Evolutionary conservation across 129 eudicot species (phyloP).

Genomic region (Gnaphalium uliginosum): DNA sequence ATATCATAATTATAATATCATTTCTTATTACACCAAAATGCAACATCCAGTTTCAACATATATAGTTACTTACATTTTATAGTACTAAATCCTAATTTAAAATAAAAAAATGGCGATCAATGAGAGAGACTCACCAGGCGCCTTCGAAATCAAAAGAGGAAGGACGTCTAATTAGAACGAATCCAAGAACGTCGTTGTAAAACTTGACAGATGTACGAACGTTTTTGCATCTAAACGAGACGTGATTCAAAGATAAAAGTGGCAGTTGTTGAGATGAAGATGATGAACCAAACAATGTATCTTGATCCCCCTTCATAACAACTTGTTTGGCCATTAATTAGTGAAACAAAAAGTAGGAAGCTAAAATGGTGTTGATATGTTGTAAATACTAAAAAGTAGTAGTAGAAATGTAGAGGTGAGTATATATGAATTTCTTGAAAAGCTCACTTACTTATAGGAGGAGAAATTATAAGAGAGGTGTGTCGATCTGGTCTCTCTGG

Average conservation of each 20-base stretch:
- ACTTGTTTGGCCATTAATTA: conserved; percentile 11
- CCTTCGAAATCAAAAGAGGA: conserved; percentile 82
- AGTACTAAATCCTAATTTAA: too few species aligned
- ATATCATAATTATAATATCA: too few species aligned
- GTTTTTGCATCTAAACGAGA: conserved; percentile 64
- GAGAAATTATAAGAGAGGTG: not conserved
- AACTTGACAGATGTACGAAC: conserved; percentile 52
- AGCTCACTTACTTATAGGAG: conserved; percentile 17
- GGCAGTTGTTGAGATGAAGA: conserved; percentile 39
- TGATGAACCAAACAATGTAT: conserved; percentile 11
- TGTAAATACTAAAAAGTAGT: not conserved
- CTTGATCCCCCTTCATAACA: not conserved
- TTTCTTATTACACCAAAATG: too few species aligned
- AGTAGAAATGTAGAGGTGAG: not conserved
- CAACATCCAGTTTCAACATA: too few species aligned
- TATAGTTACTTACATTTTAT: too few species aligned
- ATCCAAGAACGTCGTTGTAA: conserved; percentile 56
- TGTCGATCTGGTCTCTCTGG: not conserved
- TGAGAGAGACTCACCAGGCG: conserved; percentile 54
- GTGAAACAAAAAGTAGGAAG: not conserved
- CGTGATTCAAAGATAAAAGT: conserved; percentile 62
- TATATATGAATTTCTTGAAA: conserved; percentile 8
- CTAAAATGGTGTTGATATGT: not conserved
- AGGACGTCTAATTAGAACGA: conserved; percentile 57
- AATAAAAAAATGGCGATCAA: not conserved